Evolutionary conservation across 306 rosid species (phyloP).

Genomic region (Cotoneaster glaucophyllus): DNA sequence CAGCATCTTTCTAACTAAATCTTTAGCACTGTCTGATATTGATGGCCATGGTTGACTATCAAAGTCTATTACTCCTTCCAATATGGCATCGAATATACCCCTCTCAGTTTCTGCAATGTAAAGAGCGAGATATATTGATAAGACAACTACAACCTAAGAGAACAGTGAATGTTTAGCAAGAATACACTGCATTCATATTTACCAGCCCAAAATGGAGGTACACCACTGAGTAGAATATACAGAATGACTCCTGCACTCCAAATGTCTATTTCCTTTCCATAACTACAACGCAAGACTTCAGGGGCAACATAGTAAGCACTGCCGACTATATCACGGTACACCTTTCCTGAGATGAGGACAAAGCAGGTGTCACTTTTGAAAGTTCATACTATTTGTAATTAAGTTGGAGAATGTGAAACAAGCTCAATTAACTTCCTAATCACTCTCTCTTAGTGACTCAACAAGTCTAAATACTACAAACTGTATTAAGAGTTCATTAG

Average conservation of each 20-base stretch:
- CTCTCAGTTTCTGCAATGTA: constrained; percentile 70
- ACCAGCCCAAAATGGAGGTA: constrained; percentile 99
- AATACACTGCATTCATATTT: constrained; percentile 8
- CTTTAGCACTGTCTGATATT: constrained; percentile 77
- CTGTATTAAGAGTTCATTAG: too few species aligned
- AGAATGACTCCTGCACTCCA: constrained; percentile 98
- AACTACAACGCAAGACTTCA: constrained; percentile 69
- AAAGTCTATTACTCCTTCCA: constrained; percentile 79
- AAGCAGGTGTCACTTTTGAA: not conserved
- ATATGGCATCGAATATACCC: constrained; percentile 74
- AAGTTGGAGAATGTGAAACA: too few species aligned
- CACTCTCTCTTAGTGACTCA: too few species aligned
- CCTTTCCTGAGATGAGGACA: constrained; percentile 56
- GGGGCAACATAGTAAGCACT: constrained; percentile 96
- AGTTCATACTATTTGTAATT: too few species aligned
- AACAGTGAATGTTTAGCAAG: constrained; percentile 1
- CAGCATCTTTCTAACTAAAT: constrained; percentile 81
- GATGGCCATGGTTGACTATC: constrained; percentile 89
- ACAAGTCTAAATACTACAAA: too few species aligned
- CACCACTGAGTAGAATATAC: constrained; percentile 91
- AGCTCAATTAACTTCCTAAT: too few species aligned
- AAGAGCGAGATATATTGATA: constrained; percentile 7
- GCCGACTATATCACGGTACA: constrained; percentile 81
- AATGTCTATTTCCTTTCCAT: constrained; percentile 85
- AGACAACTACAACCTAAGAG: constrained; percentile 9